Evolutionary conservation across 2,329 filamentous ascomycete species (phyloP).

Genomic region (Ophiostoma sp.): DNA sequence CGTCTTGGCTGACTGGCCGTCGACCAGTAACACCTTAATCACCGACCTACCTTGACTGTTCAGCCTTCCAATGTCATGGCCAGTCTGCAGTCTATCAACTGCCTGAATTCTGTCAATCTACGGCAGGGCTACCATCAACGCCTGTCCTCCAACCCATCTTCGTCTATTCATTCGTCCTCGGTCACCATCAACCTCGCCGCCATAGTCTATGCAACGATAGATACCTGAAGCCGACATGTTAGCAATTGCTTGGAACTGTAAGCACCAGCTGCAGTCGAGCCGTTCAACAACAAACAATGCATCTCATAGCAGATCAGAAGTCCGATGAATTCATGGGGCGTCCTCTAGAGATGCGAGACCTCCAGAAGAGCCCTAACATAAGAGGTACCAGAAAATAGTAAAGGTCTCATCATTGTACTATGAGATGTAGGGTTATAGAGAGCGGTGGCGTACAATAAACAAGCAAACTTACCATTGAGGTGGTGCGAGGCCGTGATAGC

Average conservation of each 20-base stretch:
- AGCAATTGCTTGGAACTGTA: neutral
- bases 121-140: neutral
- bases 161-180: neutral
- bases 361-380: constrained; percentile 66
- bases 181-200: neutral
- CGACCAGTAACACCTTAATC: neutral
- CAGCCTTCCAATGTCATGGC: neutral
- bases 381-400: constrained; percentile 90
- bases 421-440: neutral
- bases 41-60: neutral
- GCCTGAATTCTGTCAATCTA: neutral
- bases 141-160: neutral
- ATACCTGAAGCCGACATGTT: neutral
- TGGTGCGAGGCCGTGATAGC: neutral
- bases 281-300: neutral
- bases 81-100: neutral
- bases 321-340: constrained; percentile 74
- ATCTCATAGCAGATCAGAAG: constrained; percentile 58
- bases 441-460: neutral
- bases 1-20: neutral
- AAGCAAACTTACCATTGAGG: constrained; percentile 19
- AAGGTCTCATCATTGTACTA: constrained; percentile 62
- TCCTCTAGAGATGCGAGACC: constrained; percentile 32
- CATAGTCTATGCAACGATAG: neutral
- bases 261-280: neutral